phyloP scores from a whole-genome alignment of 176 grass and related monocot genomes.

The Saccharum officinarum region DNA sequence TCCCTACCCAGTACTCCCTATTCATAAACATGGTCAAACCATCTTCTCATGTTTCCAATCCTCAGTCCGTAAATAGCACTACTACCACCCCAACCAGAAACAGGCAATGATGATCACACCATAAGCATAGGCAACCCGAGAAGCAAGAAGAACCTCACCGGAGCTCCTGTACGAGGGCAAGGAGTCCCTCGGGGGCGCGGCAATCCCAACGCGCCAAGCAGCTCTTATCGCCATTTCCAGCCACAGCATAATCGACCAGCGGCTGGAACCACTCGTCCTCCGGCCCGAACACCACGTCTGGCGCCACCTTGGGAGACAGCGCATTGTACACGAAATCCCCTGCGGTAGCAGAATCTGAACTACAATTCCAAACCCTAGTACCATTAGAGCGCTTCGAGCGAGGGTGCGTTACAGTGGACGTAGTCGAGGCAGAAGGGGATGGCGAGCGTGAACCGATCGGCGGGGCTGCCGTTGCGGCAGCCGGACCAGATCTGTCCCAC shows the following conservation, averaged over 20 bases:
- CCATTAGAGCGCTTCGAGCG: not conserved
- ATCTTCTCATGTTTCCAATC: not conserved
- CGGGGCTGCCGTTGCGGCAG: conserved; percentile 56
- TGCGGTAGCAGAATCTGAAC: conserved; percentile 44
- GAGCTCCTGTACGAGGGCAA: conserved; percentile 64
- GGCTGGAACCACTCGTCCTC: conserved; percentile 77
- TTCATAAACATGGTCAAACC: not conserved
- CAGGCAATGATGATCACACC: not conserved
- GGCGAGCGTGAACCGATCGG: conserved; percentile 79
- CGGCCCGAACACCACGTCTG: conserved; percentile 74
- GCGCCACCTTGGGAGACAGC: conserved; percentile 59
- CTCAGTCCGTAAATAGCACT: not conserved
- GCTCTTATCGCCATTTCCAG: conserved; percentile 46
- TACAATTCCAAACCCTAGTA: conserved; percentile 21
- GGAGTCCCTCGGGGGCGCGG: conserved; percentile 50
- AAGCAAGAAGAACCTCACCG: conserved; percentile 44
- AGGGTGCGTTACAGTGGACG: conserved; percentile 67
- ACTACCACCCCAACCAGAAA: not conserved
- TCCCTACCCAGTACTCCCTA: not conserved
- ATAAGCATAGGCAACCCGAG: not conserved
- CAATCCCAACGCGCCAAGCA: conserved; percentile 64
- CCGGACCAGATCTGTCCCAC: conserved; percentile 80
- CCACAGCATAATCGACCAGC: conserved; percentile 35
- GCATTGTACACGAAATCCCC: conserved; percentile 94
- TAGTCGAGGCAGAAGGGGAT: conserved; percentile 98